Base-by-base conservation (phyloP, 2,329 filamentous ascomycete species). In the Hypoxylon sp. region DNA sequence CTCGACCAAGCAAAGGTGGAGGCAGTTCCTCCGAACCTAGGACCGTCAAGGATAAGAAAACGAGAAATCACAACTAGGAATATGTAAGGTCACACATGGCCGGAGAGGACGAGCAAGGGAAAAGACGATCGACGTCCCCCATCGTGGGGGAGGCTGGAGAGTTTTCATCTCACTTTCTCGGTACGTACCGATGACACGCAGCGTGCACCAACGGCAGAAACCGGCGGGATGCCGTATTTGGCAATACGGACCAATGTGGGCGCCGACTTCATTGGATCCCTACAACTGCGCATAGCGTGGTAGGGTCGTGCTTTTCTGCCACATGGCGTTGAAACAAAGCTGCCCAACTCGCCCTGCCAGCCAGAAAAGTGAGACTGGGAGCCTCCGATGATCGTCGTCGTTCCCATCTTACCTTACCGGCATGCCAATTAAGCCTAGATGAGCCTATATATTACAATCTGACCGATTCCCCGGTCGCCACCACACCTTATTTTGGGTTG, bases 171-270 rank as follows among this genome's bases (percentile, higher is more conserved):
- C 48, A 55, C 13, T 17, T 58, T 19, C 31, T 47, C 19, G 22
- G 35, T 63, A 58, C 35, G 37, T 58, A 59, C 37, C 63, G 9
- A 37, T 44, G 33, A 47, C 22, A 57, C 58, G 53, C 48, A 55
- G 57, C 26, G 58, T 64, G 48, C 42, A 48, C 47, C 48, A 63
- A 62, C 65, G 65, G 68, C 52, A 69, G 60, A 69, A 55, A 59
- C 63, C 47, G 53, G 56, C 69, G 69, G 69, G 60, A 71, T 71
- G 46, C 69, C 69, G n/a, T 48, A 65, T 65, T 17, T 48, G 69
- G 69, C 60, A 71, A 70, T 63, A 57, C 68, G 65, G 58, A 54
- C 51, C 55, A 64, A 61, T 61, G 58, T 61, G 51, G 57, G 19
- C 19, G 14, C 26, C 10, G 5, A 47, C 33, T 17, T 63, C 29